Evolutionary conservation across 2,329 filamentous ascomycete genomes (phyloP).

Genomic region (Monosporascus sp.): DNA sequence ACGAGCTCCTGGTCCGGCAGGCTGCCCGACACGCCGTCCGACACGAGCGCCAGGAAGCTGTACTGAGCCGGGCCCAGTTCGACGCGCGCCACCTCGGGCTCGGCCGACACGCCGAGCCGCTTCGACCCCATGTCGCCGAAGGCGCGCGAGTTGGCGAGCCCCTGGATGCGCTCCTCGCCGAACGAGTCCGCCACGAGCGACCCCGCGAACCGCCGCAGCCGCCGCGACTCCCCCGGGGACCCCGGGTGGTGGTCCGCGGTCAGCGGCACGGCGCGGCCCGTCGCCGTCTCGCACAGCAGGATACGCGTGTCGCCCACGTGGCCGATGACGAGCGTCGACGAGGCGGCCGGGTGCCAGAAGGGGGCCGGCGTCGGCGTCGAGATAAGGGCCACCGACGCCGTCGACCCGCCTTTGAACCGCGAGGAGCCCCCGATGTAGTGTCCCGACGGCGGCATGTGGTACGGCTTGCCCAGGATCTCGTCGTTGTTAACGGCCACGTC

Average conservation of each 20-base stretch:
- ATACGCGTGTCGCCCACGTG: slow-evolving; percentile 94
- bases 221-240: slow-evolving; percentile 74
- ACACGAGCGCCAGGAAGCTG: slow-evolving; percentile 81
- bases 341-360: slow-evolving; percentile 89
- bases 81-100: slow-evolving; percentile 78
- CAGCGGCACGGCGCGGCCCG: slow-evolving; percentile 71
- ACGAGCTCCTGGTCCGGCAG: slow-evolving; percentile 92
- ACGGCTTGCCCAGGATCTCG: slow-evolving; percentile 67
- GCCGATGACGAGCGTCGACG: slow-evolving; percentile 76
- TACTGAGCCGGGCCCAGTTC: slow-evolving; percentile 81
- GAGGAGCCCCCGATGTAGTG: slow-evolving; percentile 65
- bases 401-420: slow-evolving; percentile 90
- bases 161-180: slow-evolving; percentile 91
- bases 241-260: slow-evolving; percentile 91
- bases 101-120: slow-evolving; percentile 87
- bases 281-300: slow-evolving; percentile 79
- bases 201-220: slow-evolving; percentile 77
- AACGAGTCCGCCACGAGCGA: slow-evolving; percentile 92
- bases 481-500: slow-evolving; percentile 79
- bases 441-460: slow-evolving; percentile 46
- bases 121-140: slow-evolving; percentile 93
- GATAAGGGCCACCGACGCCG: slow-evolving; percentile 82
- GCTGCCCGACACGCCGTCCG: slow-evolving; percentile 82
- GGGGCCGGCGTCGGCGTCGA: slow-evolving; percentile 87
- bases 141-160: slow-evolving; percentile 86